Base-by-base conservation (phyloP, 2,329 filamentous ascomycete species). In the Fusarium camptoceras region DNA sequence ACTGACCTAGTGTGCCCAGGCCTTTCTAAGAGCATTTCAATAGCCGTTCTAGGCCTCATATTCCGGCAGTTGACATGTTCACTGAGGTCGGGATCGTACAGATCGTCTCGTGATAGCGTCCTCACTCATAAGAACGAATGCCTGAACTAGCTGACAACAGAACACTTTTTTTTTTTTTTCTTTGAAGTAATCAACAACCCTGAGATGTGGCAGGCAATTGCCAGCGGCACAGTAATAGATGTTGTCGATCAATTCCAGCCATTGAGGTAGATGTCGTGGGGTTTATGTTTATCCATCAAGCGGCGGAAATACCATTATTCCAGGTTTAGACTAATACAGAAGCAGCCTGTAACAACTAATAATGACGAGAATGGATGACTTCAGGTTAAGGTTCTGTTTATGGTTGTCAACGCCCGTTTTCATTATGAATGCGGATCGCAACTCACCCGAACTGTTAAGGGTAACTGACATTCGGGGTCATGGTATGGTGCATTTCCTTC, bases 311-410 rank as follows among this genome's bases (percentile, higher is more conserved):
- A 6, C n/a, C 42, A 24, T 16, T 24, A 49, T 39, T 31, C 20
- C 24, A 5, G 18, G 2, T 2, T 5, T 8, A n/a, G 4, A 28
- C 60, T 58, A 64, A 31, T 25, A 57, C 28, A 31, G 39, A 64
- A 24, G 24, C 49, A 44, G 37, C 20, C 18, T 10, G 1, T 4
- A 6, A 28, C 0, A 5, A 9, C 9, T 2, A 12, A 8, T 15
- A 34, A 24, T 6, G 16, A 24, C 15, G 2, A 31, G 6, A 10
- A 2, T 12, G 2, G 1, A 20, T 41, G 39, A 43, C 49, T 64
- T 49, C 2, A 2, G 2, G 1, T 64, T 57, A 64, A 64, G 43
- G 59, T 64, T 64, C 37, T 43, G 49, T 57, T 64, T 64, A 49
- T 37, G 50, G 60, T 64, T 64, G 37, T 31, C 18, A 1, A 22